Evolutionary conservation across 441 rosid species (phyloP), one percentile per base, ranked within the genome.

Genomic region (Brassica balearica): DNA sequence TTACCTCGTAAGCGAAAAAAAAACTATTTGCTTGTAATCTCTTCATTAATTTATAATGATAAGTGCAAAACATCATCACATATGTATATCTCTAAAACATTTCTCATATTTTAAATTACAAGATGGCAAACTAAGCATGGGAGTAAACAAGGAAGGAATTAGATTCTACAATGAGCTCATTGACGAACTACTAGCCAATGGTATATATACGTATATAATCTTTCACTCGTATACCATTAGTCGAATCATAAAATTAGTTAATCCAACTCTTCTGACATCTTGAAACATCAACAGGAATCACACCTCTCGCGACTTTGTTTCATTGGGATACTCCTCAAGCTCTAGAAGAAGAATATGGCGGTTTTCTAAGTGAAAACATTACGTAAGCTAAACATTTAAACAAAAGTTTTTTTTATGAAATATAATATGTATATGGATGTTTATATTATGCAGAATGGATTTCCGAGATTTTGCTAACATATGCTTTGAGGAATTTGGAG

Each of bases 161-260:
- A 69, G 51, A 34, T 87, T 85, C 81, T 87, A 85, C 81, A 85
- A 83, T 22, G 76, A 72, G 22, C 87, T 87, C 66, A 83, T 87
- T 53, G 65, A 85, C 11, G 73, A 72, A 68, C 82, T 85, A n/a
- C 19, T 85, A 27, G 77, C 82, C 10, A 62, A 76, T 17, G 89
- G 87, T 86, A 71, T 1, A 12, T 84, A 70, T 2, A 23, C 36
- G 36, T 60, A 60, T 3, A 46, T 11, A 43, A 19, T 12, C 6
- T 2, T 2, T 74, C 22, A 34, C 41, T 32, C 14, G 12, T 51
- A 10, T 36, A 56, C 29, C n/a, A 5, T 67, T 8, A 51, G 6
- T 19, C 5, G 3, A 9, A 56, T 75, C 4, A 58, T 58, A 15
- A 14, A 22, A 3, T 38, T 6, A 9, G 6, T 41, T 12, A 7